These are phyloP conservation scores for Gynostemma pentaphyllum DNA, from an alignment of 306 rosid genomes.

Conservation along the genomic window DNA sequence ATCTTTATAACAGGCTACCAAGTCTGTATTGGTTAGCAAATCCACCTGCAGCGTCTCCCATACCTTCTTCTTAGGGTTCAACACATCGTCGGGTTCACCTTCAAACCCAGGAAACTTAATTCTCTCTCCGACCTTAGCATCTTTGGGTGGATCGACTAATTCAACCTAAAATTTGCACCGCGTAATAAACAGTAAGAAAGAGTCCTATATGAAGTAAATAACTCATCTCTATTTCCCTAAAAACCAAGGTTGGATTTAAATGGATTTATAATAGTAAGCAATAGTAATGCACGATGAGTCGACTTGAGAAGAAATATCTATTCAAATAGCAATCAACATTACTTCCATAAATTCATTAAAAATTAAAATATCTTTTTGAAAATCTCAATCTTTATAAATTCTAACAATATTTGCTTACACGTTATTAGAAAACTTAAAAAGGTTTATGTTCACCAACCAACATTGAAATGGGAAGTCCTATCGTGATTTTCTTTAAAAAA, in stretches of 20 bases:
- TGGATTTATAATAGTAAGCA: no score
- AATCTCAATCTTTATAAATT: neutral
- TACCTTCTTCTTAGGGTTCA: conserved; percentile 89
- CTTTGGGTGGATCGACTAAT: conserved; percentile 72
- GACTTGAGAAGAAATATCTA: no score
- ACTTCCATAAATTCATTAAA: no score
- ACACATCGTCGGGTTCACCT: conserved; percentile 65
- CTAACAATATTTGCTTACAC: neutral
- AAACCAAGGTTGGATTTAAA: no score
- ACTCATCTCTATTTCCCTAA: no score
- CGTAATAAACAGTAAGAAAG: neutral
- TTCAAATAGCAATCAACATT: no score
- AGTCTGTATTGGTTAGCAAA: conserved; percentile 34
- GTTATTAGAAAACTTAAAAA: no score
- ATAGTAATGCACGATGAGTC: no score
- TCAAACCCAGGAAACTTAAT: conserved; percentile 45
- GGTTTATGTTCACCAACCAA: no score
- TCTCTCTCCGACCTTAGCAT: conserved; percentile 68
- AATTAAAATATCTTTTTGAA: neutral
- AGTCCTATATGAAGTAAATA: neutral
- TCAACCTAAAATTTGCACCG: conserved; percentile 42
- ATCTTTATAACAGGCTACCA: conserved; percentile 67
- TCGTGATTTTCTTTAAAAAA: no score
- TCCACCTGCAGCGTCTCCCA: conserved; percentile 92
- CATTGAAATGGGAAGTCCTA: no score